Base-by-base conservation (phyloP, 768 basidiomycete species). In the Suillus brevipes region DNA sequence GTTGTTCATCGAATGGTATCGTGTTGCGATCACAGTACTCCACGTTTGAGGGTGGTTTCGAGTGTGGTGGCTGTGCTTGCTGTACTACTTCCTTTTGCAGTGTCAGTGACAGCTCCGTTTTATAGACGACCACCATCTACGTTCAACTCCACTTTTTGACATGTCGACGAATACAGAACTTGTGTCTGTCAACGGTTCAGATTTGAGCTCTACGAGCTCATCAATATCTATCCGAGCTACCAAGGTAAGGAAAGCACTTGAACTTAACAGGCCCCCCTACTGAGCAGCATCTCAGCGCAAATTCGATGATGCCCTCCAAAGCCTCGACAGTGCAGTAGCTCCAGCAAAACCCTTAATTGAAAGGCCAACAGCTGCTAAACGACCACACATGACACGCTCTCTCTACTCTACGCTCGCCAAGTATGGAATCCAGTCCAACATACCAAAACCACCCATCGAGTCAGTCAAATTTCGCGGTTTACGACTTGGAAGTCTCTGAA, bases 341-440 rank as follows among this genome's bases (percentile, higher is more conserved):
- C 70, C 83, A 2, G 69, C 73, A 9, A 77, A 80, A 23, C 38
- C 70, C 12, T 28, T 67, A 61, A 37, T 62, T 63, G 79, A 78
- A 37, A 75, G 69, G 28, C 75, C 78, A 4, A 67, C 71, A 6
- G 80, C 85, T 20, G 78, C 87, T n/a, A 84, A 83, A 25, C 87
- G 89, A 68, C 83, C 80, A 52, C 76, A 80, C 25, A 74, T 84
- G 63, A 80, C 84, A 7, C 86, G 82, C 16, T 89, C 90, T 1
- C 72, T 94, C 3, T 94, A 93, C 74, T 88, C 91, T 2, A 90
- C 90, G 3, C 81, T 94, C 52, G 84, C 89, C 53, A 94, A 92
- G 77, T 91, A 93, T 72, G 89, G 89, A 6, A 84, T 90, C 49
- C 86, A 82, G 70, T 77, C 82, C 14, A 88, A 82, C 70, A 82